Base-by-base conservation (phyloP, 2,329 filamentous ascomycete genomes). In the Colletotrichum sp. region DNA sequence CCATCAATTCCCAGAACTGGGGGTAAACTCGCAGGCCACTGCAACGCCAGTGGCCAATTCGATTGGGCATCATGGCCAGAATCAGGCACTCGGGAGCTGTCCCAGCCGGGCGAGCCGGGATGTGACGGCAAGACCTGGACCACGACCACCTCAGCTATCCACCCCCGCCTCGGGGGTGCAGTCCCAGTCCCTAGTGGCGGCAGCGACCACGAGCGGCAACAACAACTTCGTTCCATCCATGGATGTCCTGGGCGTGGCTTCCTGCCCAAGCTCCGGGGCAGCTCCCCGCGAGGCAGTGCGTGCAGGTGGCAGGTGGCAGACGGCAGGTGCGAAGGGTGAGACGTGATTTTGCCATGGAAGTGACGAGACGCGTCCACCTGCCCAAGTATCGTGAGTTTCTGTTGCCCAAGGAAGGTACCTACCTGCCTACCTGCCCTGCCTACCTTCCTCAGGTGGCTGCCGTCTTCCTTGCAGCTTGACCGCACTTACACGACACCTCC, bases 261-360 rank as follows among this genome's bases (percentile, higher is more conserved):
- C 70, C 34, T 73, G 34, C 57, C 59, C 59, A 57, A 76, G 64
- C 34, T 64, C 69, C 59, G 73, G 70, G 64, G 34, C 32, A 73
- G 57, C 64, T 76, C 69, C 73, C 70, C 70, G 70, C 64, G 73
- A 76, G 70, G 73, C 69, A 73, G 73, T 76, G 70, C 44, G 70
- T 39, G 24, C 44, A 49, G 44, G 44, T 49, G 44, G 44, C 44
- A 49, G 44, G 1, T 49, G 44, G 18, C 44, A 49, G 10, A 49
- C 44, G 60, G 63, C 39, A 66, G 34, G 62, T 39, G 62, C 60
- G 30, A 66, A 18, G 21, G 63, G 28, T 24, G 30, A 36, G 55
- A 57, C 63, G 62, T 65, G 69, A 52, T 57, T 49, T 57, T 52
- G 28, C 52, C 63, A 30, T 26, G 34, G 44, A 73, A 59, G 70